Evolutionary conservation across 768 basidiomycete genomes (phyloP).

Genomic region (Suillus spraguei): DNA sequence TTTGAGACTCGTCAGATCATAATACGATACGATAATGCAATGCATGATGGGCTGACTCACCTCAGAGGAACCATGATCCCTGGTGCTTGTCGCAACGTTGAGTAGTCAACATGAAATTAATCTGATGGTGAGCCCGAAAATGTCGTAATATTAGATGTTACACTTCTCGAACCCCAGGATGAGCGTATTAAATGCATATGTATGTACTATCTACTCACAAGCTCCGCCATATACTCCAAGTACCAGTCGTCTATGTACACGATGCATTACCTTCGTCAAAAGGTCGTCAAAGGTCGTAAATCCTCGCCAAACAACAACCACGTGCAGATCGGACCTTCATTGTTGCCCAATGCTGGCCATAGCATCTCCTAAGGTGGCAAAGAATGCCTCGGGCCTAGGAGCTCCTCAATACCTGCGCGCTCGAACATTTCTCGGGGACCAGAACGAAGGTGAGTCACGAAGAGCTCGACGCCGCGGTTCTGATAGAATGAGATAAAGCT

Average conservation of each 20-base stretch:
- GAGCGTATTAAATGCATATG: background rate
- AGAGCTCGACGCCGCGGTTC: constrained; percentile 47
- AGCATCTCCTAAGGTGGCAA: constrained; percentile 44
- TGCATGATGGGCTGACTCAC: background rate
- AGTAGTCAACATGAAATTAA: too few species aligned
- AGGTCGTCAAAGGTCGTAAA: constrained; percentile 7
- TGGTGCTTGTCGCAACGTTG: too few species aligned
- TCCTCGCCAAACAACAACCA: background rate
- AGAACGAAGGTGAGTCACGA: constrained; percentile 47
- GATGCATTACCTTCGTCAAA: constrained; percentile 1
- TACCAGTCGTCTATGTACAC: background rate
- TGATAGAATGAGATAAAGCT: constrained; percentile 17
- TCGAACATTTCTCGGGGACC: constrained; percentile 41
- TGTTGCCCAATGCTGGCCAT: constrained; percentile 39
- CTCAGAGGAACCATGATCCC: background rate
- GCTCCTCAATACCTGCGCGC: constrained; percentile 43
- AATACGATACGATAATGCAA: background rate
- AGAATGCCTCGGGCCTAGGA: constrained; percentile 49
- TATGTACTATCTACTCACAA: background rate
- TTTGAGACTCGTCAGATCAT: background rate
- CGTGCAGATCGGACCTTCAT: background rate
- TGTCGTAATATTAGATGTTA: background rate
- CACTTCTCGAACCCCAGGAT: background rate
- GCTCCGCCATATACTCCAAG: background rate
- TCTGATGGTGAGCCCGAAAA: background rate